phyloP scores from a whole-genome alignment of 179 eudicot species.

The Beta corolliflora region DNA sequence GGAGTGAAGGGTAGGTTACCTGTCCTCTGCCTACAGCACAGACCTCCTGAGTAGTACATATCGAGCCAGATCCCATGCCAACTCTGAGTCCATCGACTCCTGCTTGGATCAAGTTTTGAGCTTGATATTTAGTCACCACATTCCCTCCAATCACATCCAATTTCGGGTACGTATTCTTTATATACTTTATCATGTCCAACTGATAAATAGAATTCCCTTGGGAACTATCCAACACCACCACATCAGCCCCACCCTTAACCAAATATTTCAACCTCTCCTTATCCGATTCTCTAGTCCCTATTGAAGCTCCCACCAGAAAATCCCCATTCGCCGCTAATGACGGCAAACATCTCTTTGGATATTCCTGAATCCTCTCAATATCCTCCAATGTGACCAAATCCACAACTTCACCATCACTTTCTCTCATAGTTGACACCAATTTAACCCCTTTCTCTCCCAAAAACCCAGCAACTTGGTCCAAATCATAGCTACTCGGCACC shows the following conservation, averaged over 20 bases:
- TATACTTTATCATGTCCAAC: constrained; percentile 83
- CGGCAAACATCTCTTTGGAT: constrained; percentile 68
- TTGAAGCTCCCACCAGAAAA: constrained; percentile 77
- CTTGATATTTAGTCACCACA: constrained; percentile 41
- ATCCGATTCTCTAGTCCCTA: constrained; percentile 87
- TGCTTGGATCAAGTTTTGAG: constrained; percentile 73
- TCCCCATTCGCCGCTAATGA: constrained; percentile 63
- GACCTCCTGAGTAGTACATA: constrained; percentile 9
- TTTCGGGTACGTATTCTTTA: constrained; percentile 61
- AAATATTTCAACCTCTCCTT: constrained; percentile 77
- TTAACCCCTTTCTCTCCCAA: constrained; percentile 50
- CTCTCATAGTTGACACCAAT: constrained; percentile 69
- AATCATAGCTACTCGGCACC: constrained; percentile 52
- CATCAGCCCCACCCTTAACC: constrained; percentile 84
- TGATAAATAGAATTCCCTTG: constrained; percentile 90
- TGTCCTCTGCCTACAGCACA: too few relatives aligned
- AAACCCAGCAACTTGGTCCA: constrained; percentile 75
- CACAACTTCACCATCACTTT: constrained; percentile 51
- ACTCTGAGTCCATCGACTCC: constrained; percentile 91
- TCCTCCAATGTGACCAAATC: constrained; percentile 55
- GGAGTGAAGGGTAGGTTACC: too few relatives aligned
- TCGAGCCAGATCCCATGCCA: constrained; percentile 99
- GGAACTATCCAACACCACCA: constrained; percentile 84
- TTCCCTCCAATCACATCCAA: constrained; percentile 90
- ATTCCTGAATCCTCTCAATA: constrained; percentile 53